These are phyloP conservation scores for Curvularia verruculosa DNA, from an alignment of 2,329 filamentous ascomycete species.

Conservation along the genomic window DNA sequence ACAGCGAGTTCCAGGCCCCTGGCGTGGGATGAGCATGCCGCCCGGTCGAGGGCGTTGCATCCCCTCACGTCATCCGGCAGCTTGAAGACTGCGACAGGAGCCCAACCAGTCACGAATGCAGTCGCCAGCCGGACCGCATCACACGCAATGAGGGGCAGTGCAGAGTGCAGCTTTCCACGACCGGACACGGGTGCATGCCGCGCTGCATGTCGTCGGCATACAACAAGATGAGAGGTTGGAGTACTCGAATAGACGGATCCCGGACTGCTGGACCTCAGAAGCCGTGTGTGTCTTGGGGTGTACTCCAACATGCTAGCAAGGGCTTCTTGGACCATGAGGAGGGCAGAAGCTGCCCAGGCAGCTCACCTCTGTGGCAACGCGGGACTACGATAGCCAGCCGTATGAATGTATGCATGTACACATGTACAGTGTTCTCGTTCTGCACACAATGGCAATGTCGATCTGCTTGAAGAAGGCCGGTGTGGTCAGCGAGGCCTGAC, in stretches of 20 bases:
- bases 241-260: constrained; percentile 1
- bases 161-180: constrained; percentile 19
- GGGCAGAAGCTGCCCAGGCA: background rate
- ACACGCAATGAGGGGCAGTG: constrained; percentile 29
- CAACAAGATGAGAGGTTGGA: constrained; percentile 5
- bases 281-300: background rate
- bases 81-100: constrained; percentile 14
- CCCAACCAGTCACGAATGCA: constrained; percentile 24
- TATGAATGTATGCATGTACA: too few species aligned
- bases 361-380: background rate
- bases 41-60: constrained; percentile 18
- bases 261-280: background rate
- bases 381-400: background rate
- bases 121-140: constrained; percentile 17
- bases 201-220: constrained; percentile 12
- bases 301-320: background rate
- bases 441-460: background rate
- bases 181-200: constrained; percentile 23
- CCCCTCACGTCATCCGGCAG: constrained; percentile 36
- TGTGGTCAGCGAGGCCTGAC: constrained; percentile 12
- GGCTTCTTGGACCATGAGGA: background rate
- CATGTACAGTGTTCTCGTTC: too few species aligned
- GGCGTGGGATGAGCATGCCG: constrained; percentile 23
- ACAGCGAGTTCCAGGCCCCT: constrained; percentile 57
- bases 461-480: constrained; percentile 8